phyloP scores from a whole-genome alignment of 169 alveolate species.

The Plasmodium cynomolgi region DNA sequence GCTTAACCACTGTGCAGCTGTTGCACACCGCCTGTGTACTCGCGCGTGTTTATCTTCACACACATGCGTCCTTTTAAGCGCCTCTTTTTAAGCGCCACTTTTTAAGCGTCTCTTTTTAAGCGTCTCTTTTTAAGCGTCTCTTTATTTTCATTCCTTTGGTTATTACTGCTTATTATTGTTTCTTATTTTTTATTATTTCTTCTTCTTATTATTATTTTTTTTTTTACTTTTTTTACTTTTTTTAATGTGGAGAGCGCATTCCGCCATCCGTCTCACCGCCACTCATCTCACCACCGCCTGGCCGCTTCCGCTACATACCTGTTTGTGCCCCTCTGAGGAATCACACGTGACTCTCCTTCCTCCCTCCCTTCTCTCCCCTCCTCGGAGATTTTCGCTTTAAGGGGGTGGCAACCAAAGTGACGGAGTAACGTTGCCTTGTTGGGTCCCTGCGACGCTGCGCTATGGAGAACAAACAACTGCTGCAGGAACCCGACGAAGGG shows the following conservation, averaged over 20 bases:
- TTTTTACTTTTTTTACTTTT: background rate
- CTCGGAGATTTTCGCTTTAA: background rate
- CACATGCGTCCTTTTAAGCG: background rate
- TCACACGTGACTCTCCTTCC: background rate
- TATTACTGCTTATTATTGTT: background rate
- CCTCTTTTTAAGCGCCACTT: no score
- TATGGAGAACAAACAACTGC: slow-evolving; percentile 36
- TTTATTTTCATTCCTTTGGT: background rate
- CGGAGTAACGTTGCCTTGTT: background rate
- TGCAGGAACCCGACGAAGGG: slow-evolving; percentile 10
- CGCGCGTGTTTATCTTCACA: background rate
- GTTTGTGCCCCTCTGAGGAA: background rate
- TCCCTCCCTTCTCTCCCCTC: background rate
- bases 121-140: background rate
- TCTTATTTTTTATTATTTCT: background rate
- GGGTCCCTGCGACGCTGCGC: background rate
- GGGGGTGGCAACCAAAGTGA: background rate
- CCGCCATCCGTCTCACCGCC: background rate
- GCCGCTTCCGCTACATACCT: background rate
- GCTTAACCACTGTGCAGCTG: no score
- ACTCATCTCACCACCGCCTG: background rate
- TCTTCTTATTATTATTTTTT: background rate
- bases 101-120: background rate
- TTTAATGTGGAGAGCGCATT: background rate
- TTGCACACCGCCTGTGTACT: no score